These are phyloP conservation scores for Vitis amurensis DNA, from an alignment of 164 flowering plant species.

Conservation along the genomic window DNA sequence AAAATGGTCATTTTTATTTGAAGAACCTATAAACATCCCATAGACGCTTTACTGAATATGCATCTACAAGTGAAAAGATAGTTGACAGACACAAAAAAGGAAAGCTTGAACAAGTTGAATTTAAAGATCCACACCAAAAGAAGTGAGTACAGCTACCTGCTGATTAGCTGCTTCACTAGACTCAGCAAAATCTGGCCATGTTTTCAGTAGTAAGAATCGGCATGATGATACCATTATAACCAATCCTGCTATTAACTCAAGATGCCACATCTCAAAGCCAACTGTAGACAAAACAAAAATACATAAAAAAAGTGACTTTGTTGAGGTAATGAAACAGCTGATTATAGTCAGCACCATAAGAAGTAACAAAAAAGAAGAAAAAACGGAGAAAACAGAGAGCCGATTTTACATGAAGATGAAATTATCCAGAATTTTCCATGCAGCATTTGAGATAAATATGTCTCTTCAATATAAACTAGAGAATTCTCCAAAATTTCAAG, in stretches of 20 bases:
- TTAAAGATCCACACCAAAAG: background rate
- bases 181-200: slow-evolving; percentile 90
- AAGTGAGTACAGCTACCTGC: slow-evolving; percentile 46
- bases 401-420: background rate
- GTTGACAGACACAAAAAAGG: no score
- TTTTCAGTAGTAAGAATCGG: slow-evolving; percentile 63
- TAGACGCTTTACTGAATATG: no score
- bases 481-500: no score
- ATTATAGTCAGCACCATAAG: background rate
- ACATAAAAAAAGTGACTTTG: background rate
- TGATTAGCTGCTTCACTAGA: slow-evolving; percentile 86
- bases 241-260: slow-evolving; percentile 65
- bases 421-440: background rate
- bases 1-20: no score
- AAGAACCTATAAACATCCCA: no score
- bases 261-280: slow-evolving; percentile 77
- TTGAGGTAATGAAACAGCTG: background rate
- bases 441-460: no score
- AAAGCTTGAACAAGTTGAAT: background rate
- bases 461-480: no score
- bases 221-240: slow-evolving; percentile 68
- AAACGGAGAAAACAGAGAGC: background rate
- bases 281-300: slow-evolving; percentile 42
- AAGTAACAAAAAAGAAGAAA: background rate
- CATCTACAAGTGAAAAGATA: no score